A percentile compares a stretch with the other conserved stretches of the same genome.
phyloP scores from a whole-genome alignment of 2,329 filamentous ascomycete genomes.

The Hypoxylon sp. region DNA sequence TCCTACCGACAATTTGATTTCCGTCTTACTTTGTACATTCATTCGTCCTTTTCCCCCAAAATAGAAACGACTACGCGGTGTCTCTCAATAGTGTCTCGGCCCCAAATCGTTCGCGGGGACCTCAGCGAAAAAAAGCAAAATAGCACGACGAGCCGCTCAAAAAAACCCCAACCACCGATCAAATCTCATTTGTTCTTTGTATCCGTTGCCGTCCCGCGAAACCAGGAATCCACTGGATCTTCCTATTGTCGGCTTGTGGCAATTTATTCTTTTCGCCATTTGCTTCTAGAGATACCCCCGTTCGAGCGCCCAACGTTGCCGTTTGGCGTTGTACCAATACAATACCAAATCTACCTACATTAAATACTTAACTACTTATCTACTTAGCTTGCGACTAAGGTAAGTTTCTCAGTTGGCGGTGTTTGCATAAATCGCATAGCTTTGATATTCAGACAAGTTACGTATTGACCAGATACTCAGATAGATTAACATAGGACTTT shows the following conservation, averaged over 20 bases:
- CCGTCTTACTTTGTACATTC: constrained; percentile 22
- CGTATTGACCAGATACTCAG: constrained; percentile 26
- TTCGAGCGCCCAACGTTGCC: constrained; percentile 20
- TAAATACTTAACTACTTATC: constrained; percentile 12
- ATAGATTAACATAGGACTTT: constrained; percentile 27
- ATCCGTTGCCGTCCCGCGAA: constrained; percentile 35
- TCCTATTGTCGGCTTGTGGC: constrained; percentile 33
- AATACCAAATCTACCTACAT: constrained; percentile 25
- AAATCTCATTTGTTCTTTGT: constrained; percentile 46
- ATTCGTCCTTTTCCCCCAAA: constrained; percentile 30
- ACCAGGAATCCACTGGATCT: constrained; percentile 30
- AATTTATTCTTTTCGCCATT: constrained; percentile 26
- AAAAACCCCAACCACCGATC: constrained; percentile 29
- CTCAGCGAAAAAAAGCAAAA: constrained; percentile 36
- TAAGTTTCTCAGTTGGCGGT: constrained; percentile 29
- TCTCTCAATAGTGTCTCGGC: constrained; percentile 40
- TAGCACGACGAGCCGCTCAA: constrained; percentile 28
- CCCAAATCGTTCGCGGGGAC: constrained; percentile 25
- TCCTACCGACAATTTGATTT: constrained; percentile 9
- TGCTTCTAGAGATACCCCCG: constrained; percentile 37
- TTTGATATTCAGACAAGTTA: constrained; percentile 15
- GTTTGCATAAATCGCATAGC: constrained; percentile 8
- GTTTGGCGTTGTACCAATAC: constrained; percentile 25
- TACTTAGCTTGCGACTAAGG: constrained; percentile 32
- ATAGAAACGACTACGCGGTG: constrained; percentile 36